These are phyloP conservation scores for Wilcoxina mikolae DNA, from an alignment of 495 filamentous ascomycete genomes.

Conservation along the genomic window DNA sequence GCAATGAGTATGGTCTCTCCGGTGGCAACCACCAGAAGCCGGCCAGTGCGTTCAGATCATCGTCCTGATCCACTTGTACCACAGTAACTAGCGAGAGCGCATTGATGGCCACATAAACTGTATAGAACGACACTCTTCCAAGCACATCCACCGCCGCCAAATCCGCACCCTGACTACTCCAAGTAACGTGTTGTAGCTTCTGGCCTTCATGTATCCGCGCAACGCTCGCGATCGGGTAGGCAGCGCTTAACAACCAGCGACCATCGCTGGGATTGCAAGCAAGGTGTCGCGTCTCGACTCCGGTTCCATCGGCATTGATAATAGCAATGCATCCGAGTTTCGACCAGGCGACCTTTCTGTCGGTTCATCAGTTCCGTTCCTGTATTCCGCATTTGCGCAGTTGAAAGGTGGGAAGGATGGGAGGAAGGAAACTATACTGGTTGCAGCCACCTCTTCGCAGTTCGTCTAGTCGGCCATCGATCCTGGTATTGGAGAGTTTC, in stretches of 20 bases:
- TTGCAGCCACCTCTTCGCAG: constrained; percentile 64
- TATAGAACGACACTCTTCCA: constrained; percentile 25
- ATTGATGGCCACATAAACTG: constrained; percentile 25
- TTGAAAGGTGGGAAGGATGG: not conserved
- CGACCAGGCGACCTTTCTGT: constrained; percentile 77
- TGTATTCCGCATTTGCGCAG: not conserved
- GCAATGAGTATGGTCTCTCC: constrained; percentile 24
- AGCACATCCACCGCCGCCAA: constrained; percentile 27
- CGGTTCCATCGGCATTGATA: constrained; percentile 53
- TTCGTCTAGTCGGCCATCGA: constrained; percentile 50
- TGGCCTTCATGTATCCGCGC: constrained; percentile 25
- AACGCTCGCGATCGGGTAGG: constrained; percentile 25
- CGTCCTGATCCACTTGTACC: constrained; percentile 21
- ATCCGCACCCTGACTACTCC: constrained; percentile 26
- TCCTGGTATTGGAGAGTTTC: constrained; percentile 13
- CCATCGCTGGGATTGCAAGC: constrained; percentile 54
- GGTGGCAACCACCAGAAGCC: constrained; percentile 29
- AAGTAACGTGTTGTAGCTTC: constrained; percentile 25
- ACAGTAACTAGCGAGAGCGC: constrained; percentile 16
- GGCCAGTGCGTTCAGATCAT: constrained; percentile 25
- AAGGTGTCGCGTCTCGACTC: constrained; percentile 56
- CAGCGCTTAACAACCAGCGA: constrained; percentile 60
- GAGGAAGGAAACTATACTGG: constrained; percentile 42
- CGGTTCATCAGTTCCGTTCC: not conserved
- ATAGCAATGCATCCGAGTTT: constrained; percentile 74